Evolutionary conservation across 768 basidiomycete species (phyloP).

Genomic region (Kwoniella sp.): DNA sequence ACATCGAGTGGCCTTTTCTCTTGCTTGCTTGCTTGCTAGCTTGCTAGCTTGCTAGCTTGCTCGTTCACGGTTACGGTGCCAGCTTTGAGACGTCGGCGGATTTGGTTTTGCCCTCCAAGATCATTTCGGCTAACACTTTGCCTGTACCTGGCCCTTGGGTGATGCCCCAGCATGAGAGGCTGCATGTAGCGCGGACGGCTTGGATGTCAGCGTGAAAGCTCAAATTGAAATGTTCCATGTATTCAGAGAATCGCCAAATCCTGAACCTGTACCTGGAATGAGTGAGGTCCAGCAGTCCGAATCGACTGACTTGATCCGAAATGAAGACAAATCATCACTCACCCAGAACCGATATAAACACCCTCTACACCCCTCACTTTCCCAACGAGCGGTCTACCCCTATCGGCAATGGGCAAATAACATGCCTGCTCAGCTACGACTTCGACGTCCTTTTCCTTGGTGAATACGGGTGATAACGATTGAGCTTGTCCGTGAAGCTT

Average conservation of each 20-base stretch:
- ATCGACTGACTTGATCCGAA: no score
- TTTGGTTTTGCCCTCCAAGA: constrained; percentile 67
- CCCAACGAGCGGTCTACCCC: constrained; percentile 73
- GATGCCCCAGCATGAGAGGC: constrained; percentile 55
- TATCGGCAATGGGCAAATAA: constrained; percentile 66
- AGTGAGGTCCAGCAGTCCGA: no score
- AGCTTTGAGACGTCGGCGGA: constrained; percentile 63
- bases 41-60: no score
- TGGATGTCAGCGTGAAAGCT: neutral
- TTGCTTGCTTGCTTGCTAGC: no score
- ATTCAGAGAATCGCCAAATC: no score
- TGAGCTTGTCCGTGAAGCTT: constrained; percentile 57
- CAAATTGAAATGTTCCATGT: neutral
- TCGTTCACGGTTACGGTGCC: constrained; percentile 44
- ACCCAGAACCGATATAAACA: constrained; percentile 72
- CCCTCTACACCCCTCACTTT: constrained; percentile 66
- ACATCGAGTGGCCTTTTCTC: no score
- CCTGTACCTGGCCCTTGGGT: constrained; percentile 71
- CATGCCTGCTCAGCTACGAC: constrained; percentile 68
- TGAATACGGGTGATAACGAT: constrained; percentile 51
- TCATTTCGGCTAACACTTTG: constrained; percentile 67
- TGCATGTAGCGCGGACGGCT: constrained; percentile 2
- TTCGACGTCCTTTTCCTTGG: constrained; percentile 59
- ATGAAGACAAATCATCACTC: constrained; percentile 63
- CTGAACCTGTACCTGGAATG: no score